Evolutionary conservation across 164 flowering plant species (phyloP), one percentile per base, ranked within the genome.

Genomic region (Cinnamomum chago): DNA sequence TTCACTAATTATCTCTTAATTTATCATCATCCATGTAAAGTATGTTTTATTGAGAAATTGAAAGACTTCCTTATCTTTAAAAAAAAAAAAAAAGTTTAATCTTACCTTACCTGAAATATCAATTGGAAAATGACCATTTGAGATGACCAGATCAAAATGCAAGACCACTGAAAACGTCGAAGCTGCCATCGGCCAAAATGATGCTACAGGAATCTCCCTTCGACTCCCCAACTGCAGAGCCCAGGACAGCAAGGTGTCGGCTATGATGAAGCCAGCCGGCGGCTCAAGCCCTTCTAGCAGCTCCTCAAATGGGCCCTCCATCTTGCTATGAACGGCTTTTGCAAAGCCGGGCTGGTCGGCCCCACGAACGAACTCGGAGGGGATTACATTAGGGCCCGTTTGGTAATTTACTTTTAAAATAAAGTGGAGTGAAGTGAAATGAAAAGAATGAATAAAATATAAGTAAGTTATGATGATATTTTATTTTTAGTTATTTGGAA

Each of bases 311-410:
- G 94, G 92, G 33, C 33, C 88, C 50, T 78, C 89, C 85, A 94
- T 70, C 76, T 84, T 84, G 0, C 88, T 88, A 66, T 3, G 10
- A 0, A 83, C 87, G 13, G 96, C 95, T 25, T 85, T 77, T 0
- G 85, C 0, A 73, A 94, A 94, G 20, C 84, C 87, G 1, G 67
- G 6, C 17, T 82, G 71, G 77, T 90, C 86, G 2, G 35, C 64
- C 35, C 71, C 89, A 0, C 97, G 90, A 14, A 15, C 83, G 15
- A 65, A 74, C 84, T 90, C 96, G 0, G 92, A 91, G 1, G 97
- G 96, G 58, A 90, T 77, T 25, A 94, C 93, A 68, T 91, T 92
- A 0, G 98, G 98, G n/a, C n/a, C n/a, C n/a, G n/a, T n/a, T n/a
- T n/a, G n/a, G n/a, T n/a, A n/a, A n/a, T n/a, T n/a, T n/a, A n/a